Evolutionary conservation across 768 basidiomycete genomes (phyloP).

Genomic region (Lyophyllum decastes): DNA sequence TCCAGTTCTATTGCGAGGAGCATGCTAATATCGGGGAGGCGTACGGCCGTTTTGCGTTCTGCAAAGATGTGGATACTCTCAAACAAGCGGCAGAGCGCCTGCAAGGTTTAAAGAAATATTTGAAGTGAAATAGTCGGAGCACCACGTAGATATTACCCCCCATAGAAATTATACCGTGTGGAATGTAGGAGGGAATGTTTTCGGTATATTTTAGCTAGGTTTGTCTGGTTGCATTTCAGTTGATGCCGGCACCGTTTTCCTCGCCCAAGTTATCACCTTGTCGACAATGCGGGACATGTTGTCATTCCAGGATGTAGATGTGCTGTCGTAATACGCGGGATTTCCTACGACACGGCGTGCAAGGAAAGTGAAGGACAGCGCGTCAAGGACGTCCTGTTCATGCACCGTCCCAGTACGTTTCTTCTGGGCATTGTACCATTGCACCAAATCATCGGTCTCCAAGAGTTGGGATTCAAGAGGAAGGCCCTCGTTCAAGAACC

Average conservation of each 20-base stretch:
- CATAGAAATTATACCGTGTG: conserved; percentile 5
- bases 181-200: conserved; percentile 1
- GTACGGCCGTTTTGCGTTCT: conserved; percentile 90
- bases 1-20: conserved; percentile 88
- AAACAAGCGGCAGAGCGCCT: conserved; percentile 82
- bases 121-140: conserved; percentile 24
- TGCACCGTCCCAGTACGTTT: conserved; percentile 38
- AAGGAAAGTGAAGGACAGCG: conserved; percentile 81
- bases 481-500: conserved; percentile 86
- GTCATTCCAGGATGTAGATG: conserved; percentile 44
- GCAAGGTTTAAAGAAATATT: conserved; percentile 69
- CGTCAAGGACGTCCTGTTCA: conserved; percentile 74
- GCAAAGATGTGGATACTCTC: conserved; percentile 91
- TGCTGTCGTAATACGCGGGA: conserved; percentile 80
- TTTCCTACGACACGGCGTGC: conserved; percentile 71
- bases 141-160: background rate
- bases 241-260: conserved; percentile 3
- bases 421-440: conserved; percentile 48
- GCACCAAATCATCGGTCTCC: conserved; percentile 46
- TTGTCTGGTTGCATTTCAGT: too few relatives aligned
- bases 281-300: conserved; percentile 76
- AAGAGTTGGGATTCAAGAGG: conserved; percentile 84
- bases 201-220: background rate
- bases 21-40: conserved; percentile 85
- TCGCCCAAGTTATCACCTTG: conserved; percentile 29